Percentiles rank a stretch among this genome's conserved stretches.
These are phyloP conservation scores for Castanea sativa DNA, from an alignment of 306 rosid species.

Conservation along the genomic window DNA sequence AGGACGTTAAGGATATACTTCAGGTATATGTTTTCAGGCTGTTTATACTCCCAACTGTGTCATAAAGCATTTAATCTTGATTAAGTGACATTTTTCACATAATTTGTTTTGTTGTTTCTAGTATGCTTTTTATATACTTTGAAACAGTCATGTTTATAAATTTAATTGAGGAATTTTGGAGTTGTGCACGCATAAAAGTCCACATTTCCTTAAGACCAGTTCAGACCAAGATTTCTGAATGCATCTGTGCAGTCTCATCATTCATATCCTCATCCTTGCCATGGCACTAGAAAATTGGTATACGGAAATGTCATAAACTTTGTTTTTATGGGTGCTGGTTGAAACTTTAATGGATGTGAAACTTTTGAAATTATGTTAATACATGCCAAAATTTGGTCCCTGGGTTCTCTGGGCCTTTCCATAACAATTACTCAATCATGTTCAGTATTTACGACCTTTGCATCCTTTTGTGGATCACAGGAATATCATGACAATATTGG, in stretches of 20 bases:
- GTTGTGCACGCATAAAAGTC: neutral
- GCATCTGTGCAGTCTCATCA: neutral
- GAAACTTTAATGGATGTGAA: neutral
- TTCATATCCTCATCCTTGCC: neutral
- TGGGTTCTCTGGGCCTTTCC: neutral
- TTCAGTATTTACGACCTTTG: neutral
- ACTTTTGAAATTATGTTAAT: neutral
- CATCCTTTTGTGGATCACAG: conserved; percentile 31
- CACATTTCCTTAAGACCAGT: neutral
- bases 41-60: neutral
- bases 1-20: conserved; percentile 71
- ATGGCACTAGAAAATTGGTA: neutral
- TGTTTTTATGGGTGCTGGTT: neutral
- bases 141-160: neutral
- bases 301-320: neutral
- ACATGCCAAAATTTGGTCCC: neutral
- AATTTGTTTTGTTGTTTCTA: neutral
- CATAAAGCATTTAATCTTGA: neutral
- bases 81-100: neutral
- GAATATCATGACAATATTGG: conserved; percentile 92
- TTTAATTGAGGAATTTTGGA: neutral
- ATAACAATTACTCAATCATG: neutral
- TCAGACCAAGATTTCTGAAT: neutral
- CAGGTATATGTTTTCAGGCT: conserved; percentile 47
- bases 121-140: neutral